A percentile compares a stretch with the other conserved stretches of the same genome.
phyloP scores from a whole-genome alignment of 2,329 filamentous ascomycete genomes.

The Neodidymelliopsis sp. region DNA sequence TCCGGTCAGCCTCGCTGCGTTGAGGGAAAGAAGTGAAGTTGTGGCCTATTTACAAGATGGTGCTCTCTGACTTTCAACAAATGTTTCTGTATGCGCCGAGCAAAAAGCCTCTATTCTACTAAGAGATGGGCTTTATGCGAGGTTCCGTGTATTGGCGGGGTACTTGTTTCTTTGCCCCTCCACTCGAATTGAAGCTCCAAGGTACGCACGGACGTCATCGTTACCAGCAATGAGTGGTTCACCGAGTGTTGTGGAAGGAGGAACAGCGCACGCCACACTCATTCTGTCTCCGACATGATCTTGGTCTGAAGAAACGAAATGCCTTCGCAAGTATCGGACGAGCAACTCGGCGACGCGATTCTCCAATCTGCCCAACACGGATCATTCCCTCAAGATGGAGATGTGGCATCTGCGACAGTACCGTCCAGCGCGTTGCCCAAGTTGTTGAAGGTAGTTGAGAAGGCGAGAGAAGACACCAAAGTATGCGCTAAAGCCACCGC shows the following conservation, averaged over 20 bases:
- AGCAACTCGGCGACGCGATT: conserved; percentile 64
- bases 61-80: background rate
- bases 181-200: conserved; percentile 12
- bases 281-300: conserved; percentile 27
- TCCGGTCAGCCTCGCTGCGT: conserved; percentile 4
- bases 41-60: background rate
- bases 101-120: conserved; percentile 1
- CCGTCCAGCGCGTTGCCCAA: conserved; percentile 57
- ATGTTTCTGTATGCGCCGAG: conserved; percentile 1
- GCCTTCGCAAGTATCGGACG: conserved; percentile 39
- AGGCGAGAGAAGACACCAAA: conserved; percentile 62
- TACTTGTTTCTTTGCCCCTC: conserved; percentile 16
- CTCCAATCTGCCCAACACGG: conserved; percentile 69
- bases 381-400: conserved; percentile 64
- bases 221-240: conserved; percentile 9
- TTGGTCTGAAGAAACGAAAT: conserved; percentile 27
- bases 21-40: background rate
- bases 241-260: conserved; percentile 16
- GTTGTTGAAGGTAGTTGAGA: conserved; percentile 59
- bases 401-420: conserved; percentile 62
- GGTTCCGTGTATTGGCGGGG: conserved; percentile 9
- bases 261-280: conserved; percentile 7
- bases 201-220: conserved; percentile 20
- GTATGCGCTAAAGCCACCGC: conserved; percentile 39
- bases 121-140: background rate